Conservation (phyloP, 768 basidiomycete species). For the Agaricus bisporus region DNA sequence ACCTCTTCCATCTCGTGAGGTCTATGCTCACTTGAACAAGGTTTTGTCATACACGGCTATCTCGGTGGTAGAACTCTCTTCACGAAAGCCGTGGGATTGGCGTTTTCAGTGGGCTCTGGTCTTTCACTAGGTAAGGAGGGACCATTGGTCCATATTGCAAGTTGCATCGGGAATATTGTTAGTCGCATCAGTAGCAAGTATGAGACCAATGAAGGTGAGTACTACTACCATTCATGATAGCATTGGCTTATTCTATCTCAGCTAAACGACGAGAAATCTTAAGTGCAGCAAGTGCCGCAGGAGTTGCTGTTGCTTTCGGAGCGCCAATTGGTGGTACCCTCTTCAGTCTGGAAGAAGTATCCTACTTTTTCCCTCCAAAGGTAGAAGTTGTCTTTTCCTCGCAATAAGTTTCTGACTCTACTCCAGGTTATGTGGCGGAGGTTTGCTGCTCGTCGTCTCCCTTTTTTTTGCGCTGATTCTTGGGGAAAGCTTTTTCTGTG, state of each 20-base stretch:
- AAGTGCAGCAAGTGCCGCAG: constrained; percentile 94
- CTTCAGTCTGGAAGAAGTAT: constrained; percentile 93
- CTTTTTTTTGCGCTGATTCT: constrained; percentile 18
- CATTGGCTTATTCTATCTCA: constrained; percentile 19
- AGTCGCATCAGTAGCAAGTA: constrained; percentile 85
- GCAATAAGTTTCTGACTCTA: neutral
- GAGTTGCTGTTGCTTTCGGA: constrained; percentile 95
- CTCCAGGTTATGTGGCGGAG: constrained; percentile 89
- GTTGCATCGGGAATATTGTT: constrained; percentile 89
- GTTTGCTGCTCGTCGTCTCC: constrained; percentile 35
- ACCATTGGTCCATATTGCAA: constrained; percentile 86
- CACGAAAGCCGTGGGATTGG: constrained; percentile 84
- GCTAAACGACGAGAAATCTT: constrained; percentile 92
- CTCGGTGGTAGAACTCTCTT: constrained; percentile 86
- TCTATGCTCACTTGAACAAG: constrained; percentile 27
- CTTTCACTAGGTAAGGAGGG: constrained; percentile 73
- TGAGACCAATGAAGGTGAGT: constrained; percentile 87
- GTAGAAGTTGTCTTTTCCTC: constrained; percentile 23
- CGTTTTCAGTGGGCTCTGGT: constrained; percentile 89
- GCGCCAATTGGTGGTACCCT: constrained; percentile 93
- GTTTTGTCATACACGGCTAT: constrained; percentile 97
- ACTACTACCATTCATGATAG: neutral
- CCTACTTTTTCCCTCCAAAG: constrained; percentile 96
- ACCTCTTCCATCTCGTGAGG: neutral
- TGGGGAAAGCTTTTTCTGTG: constrained; percentile 83